phyloP scores from a whole-genome alignment of 106 monocot species.

The Dioscorea zingiberensis region DNA sequence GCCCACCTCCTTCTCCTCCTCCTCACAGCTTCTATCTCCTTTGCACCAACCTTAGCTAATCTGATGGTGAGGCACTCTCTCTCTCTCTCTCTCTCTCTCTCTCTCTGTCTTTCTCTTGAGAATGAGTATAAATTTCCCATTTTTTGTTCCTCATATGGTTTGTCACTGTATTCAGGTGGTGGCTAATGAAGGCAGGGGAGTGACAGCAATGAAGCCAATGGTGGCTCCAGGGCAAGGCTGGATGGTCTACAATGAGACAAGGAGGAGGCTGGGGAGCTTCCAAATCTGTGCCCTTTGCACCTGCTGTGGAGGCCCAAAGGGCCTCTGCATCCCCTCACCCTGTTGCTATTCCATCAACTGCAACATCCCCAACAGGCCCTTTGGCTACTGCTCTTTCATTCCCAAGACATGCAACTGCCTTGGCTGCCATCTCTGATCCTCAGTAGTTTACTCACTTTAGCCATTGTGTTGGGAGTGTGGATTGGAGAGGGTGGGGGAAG shows the following conservation, averaged over 20 bases:
- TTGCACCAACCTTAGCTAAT: not conserved
- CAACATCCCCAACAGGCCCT: slow-evolving; percentile 95
- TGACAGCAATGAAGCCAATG: slow-evolving; percentile 18
- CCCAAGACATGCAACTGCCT: slow-evolving; percentile 87
- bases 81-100: not conserved
- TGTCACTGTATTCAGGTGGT: not conserved
- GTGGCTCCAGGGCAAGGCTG: not conserved
- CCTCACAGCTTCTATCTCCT: slow-evolving; percentile 1
- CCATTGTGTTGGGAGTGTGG: slow-evolving; percentile 1
- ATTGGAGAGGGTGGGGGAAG: not conserved
- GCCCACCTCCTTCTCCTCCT: slow-evolving; percentile 12
- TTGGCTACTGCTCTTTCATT: slow-evolving; percentile 89
- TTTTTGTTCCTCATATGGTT: not conserved
- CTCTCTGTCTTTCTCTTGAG: not conserved
- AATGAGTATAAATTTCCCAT: no score
- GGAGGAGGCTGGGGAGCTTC: slow-evolving; percentile 65
- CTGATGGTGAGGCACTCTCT: slow-evolving; percentile 4
- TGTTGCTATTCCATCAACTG: slow-evolving; percentile 98
- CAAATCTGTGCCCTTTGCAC: slow-evolving; percentile 89
- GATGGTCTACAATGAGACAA: slow-evolving; percentile 17
- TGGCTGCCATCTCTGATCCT: slow-evolving; percentile 53
- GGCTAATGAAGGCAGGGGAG: slow-evolving; percentile 1
- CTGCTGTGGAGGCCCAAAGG: slow-evolving; percentile 79
- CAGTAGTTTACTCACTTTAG: not conserved
- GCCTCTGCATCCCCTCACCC: slow-evolving; percentile 80